phyloP scores from a whole-genome alignment of 78 protist species.

The Cavenderia fasciculata region DNA sequence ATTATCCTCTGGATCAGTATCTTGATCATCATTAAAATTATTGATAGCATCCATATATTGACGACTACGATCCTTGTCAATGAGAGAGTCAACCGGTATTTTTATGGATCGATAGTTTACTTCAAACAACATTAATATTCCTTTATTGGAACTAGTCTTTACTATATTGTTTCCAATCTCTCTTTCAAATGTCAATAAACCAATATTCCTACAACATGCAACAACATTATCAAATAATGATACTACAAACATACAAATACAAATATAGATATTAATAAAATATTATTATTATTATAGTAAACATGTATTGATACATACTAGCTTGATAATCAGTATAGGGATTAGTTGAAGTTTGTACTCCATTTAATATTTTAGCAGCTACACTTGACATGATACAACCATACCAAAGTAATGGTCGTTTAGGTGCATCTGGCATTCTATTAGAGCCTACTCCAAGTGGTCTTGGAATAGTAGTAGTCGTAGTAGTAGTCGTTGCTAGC shows the following conservation, averaged over 20 bases:
- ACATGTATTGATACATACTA: neutral
- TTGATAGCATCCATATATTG: neutral
- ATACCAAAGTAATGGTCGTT: slow-evolving; percentile 42
- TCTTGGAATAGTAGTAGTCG: no score
- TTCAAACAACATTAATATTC: slow-evolving; percentile 46
- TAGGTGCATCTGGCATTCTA: neutral
- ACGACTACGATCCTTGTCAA: slow-evolving; percentile 6
- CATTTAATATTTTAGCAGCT: slow-evolving; percentile 38
- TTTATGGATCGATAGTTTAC: slow-evolving; percentile 7
- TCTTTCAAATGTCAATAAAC: neutral
- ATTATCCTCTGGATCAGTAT: slow-evolving; percentile 61
- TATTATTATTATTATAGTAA: neutral
- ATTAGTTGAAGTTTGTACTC: neutral
- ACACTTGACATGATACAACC: slow-evolving; percentile 44
- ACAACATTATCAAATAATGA: slow-evolving; percentile 50
- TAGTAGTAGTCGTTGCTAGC: no score
- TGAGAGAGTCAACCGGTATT: neutral
- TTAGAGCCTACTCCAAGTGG: no score
- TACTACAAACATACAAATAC: slow-evolving; percentile 1
- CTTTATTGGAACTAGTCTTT: slow-evolving; percentile 1
- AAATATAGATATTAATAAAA: no score
- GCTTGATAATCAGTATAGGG: slow-evolving; percentile 23
- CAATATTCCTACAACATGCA: slow-evolving; percentile 41
- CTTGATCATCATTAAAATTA: slow-evolving; percentile 43
- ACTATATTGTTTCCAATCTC: neutral